Evolutionary conservation across 768 basidiomycete species (phyloP).

Genomic region (Lentinula lateritia): DNA sequence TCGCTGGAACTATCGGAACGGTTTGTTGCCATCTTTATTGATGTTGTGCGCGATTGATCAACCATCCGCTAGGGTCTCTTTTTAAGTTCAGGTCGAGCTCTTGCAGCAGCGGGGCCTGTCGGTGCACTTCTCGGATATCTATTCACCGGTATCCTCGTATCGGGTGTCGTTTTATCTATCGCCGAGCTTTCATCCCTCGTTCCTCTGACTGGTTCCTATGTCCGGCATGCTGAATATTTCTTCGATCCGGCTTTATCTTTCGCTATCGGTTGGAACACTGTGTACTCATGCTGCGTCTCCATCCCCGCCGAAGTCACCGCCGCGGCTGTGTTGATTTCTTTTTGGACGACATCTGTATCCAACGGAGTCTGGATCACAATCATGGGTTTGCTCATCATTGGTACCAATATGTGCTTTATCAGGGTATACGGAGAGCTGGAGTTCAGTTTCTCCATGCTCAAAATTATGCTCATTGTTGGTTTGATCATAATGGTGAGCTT

Average conservation of each 20-base stretch:
- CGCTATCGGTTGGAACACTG: conserved; percentile 43
- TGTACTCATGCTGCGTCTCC: conserved; percentile 33
- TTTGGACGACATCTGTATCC: conserved; percentile 27
- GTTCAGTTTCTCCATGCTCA: conserved; percentile 47
- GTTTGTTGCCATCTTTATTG: not conserved
- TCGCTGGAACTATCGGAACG: conserved; percentile 10
- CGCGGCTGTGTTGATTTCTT: conserved; percentile 43
- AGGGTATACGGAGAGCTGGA: conserved; percentile 51
- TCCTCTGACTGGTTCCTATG: conserved; percentile 43
- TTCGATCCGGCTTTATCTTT: conserved; percentile 45
- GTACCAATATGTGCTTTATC: conserved; percentile 30
- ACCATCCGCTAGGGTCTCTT: conserved; percentile 35
- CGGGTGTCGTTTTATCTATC: conserved; percentile 27
- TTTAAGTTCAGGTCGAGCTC: conserved; percentile 45
- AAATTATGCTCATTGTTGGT: conserved; percentile 38
- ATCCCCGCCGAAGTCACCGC: conserved; percentile 50
- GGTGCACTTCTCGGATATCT: conserved; percentile 45
- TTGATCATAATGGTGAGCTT: conserved; percentile 26
- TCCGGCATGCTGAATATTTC: conserved; percentile 46
- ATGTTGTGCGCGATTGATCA: not conserved
- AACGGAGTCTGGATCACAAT: conserved; percentile 10
- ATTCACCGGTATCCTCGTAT: conserved; percentile 32
- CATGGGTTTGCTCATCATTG: conserved; percentile 4
- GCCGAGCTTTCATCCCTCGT: conserved; percentile 28
- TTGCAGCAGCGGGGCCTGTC: conserved; percentile 48